These are phyloP conservation scores for Talaromyces borbonicus DNA, from an alignment of 495 filamentous ascomycete species.

Conservation along the genomic window DNA sequence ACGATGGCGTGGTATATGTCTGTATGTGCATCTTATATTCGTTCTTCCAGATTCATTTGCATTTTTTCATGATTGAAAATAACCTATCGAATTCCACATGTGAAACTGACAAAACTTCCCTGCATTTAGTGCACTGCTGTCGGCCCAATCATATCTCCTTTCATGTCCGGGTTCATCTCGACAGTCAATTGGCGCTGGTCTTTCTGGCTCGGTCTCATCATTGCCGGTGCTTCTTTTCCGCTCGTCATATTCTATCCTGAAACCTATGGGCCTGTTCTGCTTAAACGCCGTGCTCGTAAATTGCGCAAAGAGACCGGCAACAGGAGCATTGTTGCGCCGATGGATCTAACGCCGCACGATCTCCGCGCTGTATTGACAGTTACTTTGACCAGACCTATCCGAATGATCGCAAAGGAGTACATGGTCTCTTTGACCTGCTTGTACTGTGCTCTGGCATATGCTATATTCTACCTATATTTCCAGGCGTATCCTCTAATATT, in stretches of 20 bases:
- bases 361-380: constrained; percentile 31
- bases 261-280: constrained; percentile 65
- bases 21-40: constrained; percentile 41
- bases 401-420: constrained; percentile 40
- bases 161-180: constrained; percentile 53
- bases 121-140: constrained; percentile 46
- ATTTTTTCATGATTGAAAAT: not conserved
- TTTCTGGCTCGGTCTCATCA: constrained; percentile 54
- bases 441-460: constrained; percentile 59
- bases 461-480: constrained; percentile 70
- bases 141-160: constrained; percentile 54
- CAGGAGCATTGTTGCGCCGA: constrained; percentile 28
- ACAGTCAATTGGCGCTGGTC: constrained; percentile 53
- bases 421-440: constrained; percentile 57
- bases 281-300: constrained; percentile 52
- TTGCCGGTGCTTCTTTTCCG: constrained; percentile 36
- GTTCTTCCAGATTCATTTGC: not conserved
- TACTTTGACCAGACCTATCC: constrained; percentile 38
- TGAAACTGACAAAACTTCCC: constrained; percentile 3
- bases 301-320: constrained; percentile 56
- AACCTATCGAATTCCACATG: not conserved
- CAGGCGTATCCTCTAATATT: constrained; percentile 61
- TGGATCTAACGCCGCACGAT: constrained; percentile 38
- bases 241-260: constrained; percentile 43
- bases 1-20: constrained; percentile 63